Conservation (phyloP, 495 filamentous ascomycete species). For the Penicillium pancosmium region DNA sequence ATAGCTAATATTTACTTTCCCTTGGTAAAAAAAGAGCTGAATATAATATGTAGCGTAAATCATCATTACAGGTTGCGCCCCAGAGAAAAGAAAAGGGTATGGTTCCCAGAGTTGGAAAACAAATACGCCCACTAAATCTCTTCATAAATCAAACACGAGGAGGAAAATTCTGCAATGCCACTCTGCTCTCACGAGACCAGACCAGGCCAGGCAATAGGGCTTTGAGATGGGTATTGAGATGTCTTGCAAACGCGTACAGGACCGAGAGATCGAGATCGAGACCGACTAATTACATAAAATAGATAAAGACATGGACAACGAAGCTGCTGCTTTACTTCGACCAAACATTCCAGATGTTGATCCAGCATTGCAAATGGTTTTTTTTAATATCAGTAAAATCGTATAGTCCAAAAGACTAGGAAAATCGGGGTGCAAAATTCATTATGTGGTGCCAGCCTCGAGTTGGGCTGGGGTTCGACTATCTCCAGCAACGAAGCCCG, state of each 20-base stretch:
- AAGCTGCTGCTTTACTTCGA: constrained; percentile 12
- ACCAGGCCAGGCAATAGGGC: no score
- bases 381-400: constrained; percentile 9
- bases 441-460: constrained; percentile 32
- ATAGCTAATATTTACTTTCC: no score
- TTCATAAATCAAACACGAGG: no score
- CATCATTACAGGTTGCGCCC: no score
- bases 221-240: no score
- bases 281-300: constrained; percentile 24
- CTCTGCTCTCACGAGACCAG: no score
- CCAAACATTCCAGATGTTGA: constrained; percentile 40
- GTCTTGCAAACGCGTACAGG: not conserved
- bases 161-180: no score
- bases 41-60: no score
- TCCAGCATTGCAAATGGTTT: constrained; percentile 13
- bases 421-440: not conserved
- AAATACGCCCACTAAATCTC: not conserved
- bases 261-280: not conserved
- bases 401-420: not conserved
- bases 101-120: not conserved
- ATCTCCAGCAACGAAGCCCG: not conserved
- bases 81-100: not conserved
- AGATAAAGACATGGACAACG: constrained; percentile 26
- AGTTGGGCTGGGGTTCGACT: constrained; percentile 36
- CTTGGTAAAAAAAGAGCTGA: no score